phyloP scores from a whole-genome alignment of 2,329 filamentous ascomycete species.

The Aspergillus sp. region DNA sequence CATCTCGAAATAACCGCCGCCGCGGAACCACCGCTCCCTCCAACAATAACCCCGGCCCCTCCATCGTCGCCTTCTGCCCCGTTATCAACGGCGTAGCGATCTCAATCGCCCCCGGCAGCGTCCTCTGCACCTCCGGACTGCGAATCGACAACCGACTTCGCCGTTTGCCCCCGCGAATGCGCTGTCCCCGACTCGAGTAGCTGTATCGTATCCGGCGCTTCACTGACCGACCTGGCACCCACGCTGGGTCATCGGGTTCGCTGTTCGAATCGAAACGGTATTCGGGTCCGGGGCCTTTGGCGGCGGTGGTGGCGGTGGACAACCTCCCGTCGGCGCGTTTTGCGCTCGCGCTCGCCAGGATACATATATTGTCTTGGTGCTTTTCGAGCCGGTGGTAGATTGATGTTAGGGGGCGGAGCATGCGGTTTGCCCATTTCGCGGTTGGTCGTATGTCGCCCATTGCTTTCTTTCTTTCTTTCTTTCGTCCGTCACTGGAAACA shows the following conservation, averaged over 20 bases:
- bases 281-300: conserved; percentile 5
- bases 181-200: conserved; percentile 27
- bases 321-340: too few species aligned
- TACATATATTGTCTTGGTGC: conserved; percentile 27
- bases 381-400: conserved; percentile 35
- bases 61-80: conserved; percentile 18
- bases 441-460: conserved; percentile 34
- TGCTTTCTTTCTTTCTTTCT: neutral
- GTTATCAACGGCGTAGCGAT: conserved; percentile 36
- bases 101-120: conserved; percentile 34
- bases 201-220: conserved; percentile 30
- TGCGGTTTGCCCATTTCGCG: conserved; percentile 37
- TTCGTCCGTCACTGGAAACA: too few species aligned
- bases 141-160: conserved; percentile 24
- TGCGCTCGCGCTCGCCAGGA: conserved; percentile 14
- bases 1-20: conserved; percentile 13
- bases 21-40: conserved; percentile 4
- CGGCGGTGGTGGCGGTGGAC: neutral
- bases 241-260: conserved; percentile 31
- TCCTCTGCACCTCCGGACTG: conserved; percentile 28
- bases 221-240: conserved; percentile 29
- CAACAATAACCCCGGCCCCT: conserved; percentile 8
- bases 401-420: conserved; percentile 35
- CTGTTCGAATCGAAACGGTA: conserved; percentile 23
- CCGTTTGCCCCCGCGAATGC: conserved; percentile 11